Conservation (phyloP, 306 rosid genomes). For the Coriaria nepalensis region DNA sequence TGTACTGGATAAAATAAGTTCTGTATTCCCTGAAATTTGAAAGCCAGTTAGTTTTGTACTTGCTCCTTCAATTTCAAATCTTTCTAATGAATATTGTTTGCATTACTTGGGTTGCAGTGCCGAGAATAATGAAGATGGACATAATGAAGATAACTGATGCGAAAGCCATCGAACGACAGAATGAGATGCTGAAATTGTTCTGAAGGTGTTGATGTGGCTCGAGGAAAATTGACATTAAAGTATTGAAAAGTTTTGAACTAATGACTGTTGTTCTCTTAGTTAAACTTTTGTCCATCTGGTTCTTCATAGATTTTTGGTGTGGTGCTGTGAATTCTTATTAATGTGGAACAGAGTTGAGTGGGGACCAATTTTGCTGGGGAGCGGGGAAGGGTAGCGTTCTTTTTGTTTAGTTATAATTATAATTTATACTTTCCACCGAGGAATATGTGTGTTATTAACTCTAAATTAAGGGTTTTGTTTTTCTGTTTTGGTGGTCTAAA, state of each 20-base stretch:
- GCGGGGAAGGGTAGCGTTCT: too few species aligned
- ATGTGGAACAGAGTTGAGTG: conserved; percentile 18
- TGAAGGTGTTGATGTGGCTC: conserved; percentile 1
- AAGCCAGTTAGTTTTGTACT: too few species aligned
- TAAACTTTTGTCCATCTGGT: conserved; percentile 8
- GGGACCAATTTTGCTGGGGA: conserved; percentile 35
- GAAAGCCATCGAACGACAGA: background rate
- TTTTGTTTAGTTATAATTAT: too few species aligned
- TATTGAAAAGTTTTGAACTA: conserved; percentile 7
- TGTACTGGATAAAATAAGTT: too few species aligned
- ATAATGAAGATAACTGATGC: conserved; percentile 37
- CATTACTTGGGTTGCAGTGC: conserved; percentile 44
- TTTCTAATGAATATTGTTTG: background rate
- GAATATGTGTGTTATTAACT: too few species aligned
- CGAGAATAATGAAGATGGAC: conserved; percentile 41
- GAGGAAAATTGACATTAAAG: conserved; percentile 4
- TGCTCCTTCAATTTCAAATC: too few species aligned
- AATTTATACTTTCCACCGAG: too few species aligned
- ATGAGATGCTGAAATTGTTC: conserved; percentile 13
- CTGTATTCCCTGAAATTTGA: too few species aligned
- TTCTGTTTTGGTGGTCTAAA: too few species aligned
- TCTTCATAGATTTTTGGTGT: conserved; percentile 20
- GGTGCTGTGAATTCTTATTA: conserved; percentile 9
- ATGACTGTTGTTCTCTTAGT: background rate
- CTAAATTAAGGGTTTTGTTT: too few species aligned